Base-by-base conservation (phyloP, 2,329 filamentous ascomycete genomes). In the Plectosphaerella cucumerina region DNA sequence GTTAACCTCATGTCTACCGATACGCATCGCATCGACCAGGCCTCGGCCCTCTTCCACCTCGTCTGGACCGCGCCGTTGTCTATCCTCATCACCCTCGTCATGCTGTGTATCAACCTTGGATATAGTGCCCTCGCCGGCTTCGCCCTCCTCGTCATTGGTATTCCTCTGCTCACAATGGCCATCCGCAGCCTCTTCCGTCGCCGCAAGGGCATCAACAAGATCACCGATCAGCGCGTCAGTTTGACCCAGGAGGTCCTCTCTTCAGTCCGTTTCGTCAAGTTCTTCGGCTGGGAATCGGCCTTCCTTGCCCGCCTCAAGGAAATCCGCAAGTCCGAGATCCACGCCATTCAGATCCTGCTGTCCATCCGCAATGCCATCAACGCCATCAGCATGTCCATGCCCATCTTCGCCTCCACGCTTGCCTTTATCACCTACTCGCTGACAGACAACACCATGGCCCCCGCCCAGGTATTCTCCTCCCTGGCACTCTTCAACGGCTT, bases 1-100 rank as follows among this genome's bases (percentile, higher is more conserved):
- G 84, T 94, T 64, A 96, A 95, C 59, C 65, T 97, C 59, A 97
- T 97, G 92, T 93, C 90, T 54, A 90, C 94, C 43, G 93, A 97
- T 65, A 95, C 92, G 0, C 95, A 96, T 68, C 90, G 93, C 58
- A 78, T 99, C 53, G 92, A 97, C 61, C 87, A 91, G 64, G 91
- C 91, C 1, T 90, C 82, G 37, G 90, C 89, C 41, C 80, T 97
- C 67, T 93, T 97, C 69, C 94, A 99, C 66, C 81, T 97, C 72
- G 75, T 89, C 20, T 99, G 94, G 94, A 90, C 89, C 1, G 83
- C 90, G 0, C 92, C 93, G 0, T 73, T 97, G 37, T 77, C 86
- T 21, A 86, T 91, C 52, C 64, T 94, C 47, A 75, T 97, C 56
- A 94, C 91, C 0, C 77, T 97, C 14, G 78, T 87, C 18, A 73